Base-by-base conservation (phyloP, 176 grass and related monocot genomes). In the Cenchrus fungigraminus region DNA sequence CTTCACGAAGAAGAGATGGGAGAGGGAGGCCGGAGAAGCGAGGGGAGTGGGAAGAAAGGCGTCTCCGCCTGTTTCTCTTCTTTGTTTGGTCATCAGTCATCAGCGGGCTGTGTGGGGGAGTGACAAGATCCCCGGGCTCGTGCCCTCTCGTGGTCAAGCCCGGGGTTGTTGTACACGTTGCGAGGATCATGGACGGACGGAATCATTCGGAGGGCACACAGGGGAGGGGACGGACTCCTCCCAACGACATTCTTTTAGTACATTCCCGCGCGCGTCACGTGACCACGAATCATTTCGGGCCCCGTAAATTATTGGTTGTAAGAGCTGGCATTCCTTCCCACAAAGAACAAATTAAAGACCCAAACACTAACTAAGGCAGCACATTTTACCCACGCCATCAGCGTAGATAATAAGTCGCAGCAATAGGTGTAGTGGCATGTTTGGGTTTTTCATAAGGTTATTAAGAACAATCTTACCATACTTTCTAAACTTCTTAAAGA, bases 251-350 rank as follows among this genome's bases (percentile, higher is more conserved):
- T 83, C 86, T 77, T 59, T 83, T 58, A 32, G 31, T 32, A 14
- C 59, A 78, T 83, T 71, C 74, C 73, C 65, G 73, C 74, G 12
- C 28, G 68, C 79, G 28, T 58, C 88, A 79, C 84, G 79, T 90
- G 89, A 75, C 84, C n/a, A 1, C 74, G 75, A 87, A 86, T 86
- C 84, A 83, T 83, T 68, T 37, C 37, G 25, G 57, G 45, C 55
- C 8, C 32, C 46, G 12, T 73, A 43, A 47, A 58, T 8, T 72
- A 79, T 9, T 42, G 37, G 37, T 40, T 40, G 37, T 40, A 40
- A 34, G 65, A 74, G 52, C 52, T 5, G 9, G 44, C 17, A 52
- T 44, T 31, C 68, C 54, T 68, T 71, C 65, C 32, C 42, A 82
- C 19, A 60, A 25, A 25, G 22, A 25, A 25, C 22, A 25, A 25